These are phyloP conservation scores for Blumeriella jaapii DNA, from an alignment of 2,329 filamentous ascomycete species.

Conservation along the genomic window DNA sequence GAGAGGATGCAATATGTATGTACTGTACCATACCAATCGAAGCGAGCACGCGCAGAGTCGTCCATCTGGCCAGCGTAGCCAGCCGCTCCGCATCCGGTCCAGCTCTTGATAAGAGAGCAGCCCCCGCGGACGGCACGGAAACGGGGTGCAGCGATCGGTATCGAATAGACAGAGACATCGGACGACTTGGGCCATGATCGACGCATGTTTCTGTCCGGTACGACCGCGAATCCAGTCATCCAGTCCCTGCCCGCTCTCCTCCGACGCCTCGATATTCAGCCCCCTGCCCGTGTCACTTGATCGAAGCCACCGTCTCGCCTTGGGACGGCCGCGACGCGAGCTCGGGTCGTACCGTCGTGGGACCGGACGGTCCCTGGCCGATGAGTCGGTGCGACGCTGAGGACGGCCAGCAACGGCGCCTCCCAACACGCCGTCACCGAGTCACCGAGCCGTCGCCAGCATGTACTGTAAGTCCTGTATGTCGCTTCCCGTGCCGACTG, in stretches of 20 bases:
- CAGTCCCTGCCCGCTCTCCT: background rate
- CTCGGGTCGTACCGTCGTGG: no score
- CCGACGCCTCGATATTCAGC: conserved; percentile 1
- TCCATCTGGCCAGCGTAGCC: no score
- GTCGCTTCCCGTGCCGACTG: conserved; percentile 5
- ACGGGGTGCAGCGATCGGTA: background rate
- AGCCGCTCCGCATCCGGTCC: no score
- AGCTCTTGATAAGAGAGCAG: no score
- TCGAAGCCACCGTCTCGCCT: conserved; percentile 2
- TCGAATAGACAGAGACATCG: background rate
- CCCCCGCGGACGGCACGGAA: no score
- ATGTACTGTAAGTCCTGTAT: background rate
- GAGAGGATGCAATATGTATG: no score
- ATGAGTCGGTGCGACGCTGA: no score
- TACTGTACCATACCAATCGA: no score
- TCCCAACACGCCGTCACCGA: background rate
- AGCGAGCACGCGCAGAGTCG: no score
- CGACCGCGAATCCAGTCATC: background rate
- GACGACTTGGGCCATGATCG: background rate
- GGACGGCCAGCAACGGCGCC: conserved; percentile 2
- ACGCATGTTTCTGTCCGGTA: conserved; percentile 1
- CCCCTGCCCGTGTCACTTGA: conserved; percentile 6
- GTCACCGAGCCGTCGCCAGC: background rate
- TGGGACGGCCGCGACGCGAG: no score
- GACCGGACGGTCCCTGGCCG: no score